These are phyloP conservation scores for Boletus bicolor DNA, from an alignment of 768 basidiomycete genomes.

Conservation along the genomic window DNA sequence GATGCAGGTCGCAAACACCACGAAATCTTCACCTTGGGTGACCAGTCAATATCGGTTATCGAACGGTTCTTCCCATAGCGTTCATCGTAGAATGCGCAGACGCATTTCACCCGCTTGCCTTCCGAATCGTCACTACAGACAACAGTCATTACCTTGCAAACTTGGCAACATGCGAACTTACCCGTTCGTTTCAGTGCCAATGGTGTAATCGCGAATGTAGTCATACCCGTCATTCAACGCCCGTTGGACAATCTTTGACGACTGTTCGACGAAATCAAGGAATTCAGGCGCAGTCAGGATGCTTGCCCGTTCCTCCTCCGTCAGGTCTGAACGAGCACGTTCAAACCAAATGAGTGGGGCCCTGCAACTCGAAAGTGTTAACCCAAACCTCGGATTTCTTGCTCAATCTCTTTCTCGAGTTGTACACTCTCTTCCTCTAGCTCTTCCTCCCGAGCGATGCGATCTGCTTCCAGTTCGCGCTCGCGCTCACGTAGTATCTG, in stretches of 20 bases:
- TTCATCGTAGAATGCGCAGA: conserved; percentile 94
- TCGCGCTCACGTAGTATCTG: conserved; percentile 59
- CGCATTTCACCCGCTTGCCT: conserved; percentile 83
- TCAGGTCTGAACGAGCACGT: conserved; percentile 54
- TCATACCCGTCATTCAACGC: conserved; percentile 96
- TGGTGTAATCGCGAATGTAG: conserved; percentile 95
- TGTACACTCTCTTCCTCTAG: conserved; percentile 81
- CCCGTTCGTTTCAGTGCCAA: conserved; percentile 81
- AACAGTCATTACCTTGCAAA: conserved; percentile 4
- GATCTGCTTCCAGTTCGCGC: conserved; percentile 68
- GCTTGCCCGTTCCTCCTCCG: conserved; percentile 79
- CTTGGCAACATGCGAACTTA: conserved; percentile 37
- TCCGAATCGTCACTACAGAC: conserved; percentile 78
- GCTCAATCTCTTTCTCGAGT: conserved; percentile 82
- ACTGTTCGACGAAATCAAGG: conserved; percentile 89
- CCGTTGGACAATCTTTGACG: conserved; percentile 91
- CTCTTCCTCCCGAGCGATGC: conserved; percentile 66
- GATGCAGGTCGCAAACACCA: neutral
- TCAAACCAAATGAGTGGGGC: conserved; percentile 2
- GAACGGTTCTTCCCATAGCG: conserved; percentile 89
- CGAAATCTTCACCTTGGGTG: conserved; percentile 68
- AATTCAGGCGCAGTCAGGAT: conserved; percentile 90
- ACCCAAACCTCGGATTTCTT: conserved; percentile 73
- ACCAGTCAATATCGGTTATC: conserved; percentile 97
- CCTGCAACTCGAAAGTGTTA: neutral